These are phyloP conservation scores for Boletellus sp. DNA, from an alignment of 768 basidiomycete species.

Conservation along the genomic window DNA sequence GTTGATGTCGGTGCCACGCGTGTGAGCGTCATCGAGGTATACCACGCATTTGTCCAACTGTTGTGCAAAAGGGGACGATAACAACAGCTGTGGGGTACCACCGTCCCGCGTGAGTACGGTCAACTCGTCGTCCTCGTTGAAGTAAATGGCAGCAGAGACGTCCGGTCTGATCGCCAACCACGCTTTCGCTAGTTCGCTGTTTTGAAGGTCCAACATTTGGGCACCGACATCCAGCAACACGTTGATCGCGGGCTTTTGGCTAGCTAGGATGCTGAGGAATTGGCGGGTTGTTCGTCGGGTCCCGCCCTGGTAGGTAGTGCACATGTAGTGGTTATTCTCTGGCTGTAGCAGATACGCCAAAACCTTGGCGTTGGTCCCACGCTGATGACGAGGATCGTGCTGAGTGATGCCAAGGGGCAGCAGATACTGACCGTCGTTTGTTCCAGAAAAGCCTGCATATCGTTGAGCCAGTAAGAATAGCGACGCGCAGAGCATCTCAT, in stretches of 20 bases:
- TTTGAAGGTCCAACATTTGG: slow-evolving; percentile 47
- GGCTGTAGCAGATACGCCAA: slow-evolving; percentile 19
- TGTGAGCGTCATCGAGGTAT: slow-evolving; percentile 18
- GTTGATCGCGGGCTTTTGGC: slow-evolving; percentile 32
- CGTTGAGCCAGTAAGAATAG: neutral
- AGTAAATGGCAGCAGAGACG: slow-evolving; percentile 26
- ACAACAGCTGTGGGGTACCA: slow-evolving; percentile 31
- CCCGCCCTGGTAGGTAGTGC: neutral
- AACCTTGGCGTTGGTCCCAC: slow-evolving; percentile 15
- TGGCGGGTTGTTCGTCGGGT: slow-evolving; percentile 14
- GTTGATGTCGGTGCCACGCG: slow-evolving; percentile 18
- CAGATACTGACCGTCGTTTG: slow-evolving; percentile 27
- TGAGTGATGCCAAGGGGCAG: slow-evolving; percentile 28
- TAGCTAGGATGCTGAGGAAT: slow-evolving; percentile 30
- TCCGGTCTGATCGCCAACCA: slow-evolving; percentile 34
- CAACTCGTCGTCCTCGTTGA: slow-evolving; percentile 16
- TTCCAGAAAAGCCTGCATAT: slow-evolving; percentile 23
- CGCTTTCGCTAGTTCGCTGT: slow-evolving; percentile 33
- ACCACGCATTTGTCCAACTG: slow-evolving; percentile 9
- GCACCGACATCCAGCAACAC: slow-evolving; percentile 53
- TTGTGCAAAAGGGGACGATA: slow-evolving; percentile 28
- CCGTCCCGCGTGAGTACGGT: slow-evolving; percentile 36
- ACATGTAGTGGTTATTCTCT: slow-evolving; percentile 20
- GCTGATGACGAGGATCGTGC: slow-evolving; percentile 17
- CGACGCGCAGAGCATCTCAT: neutral